A percentile compares a stretch with the other conserved stretches of the same genome.
Conservation (phyloP, 2,329 filamentous ascomycete species). For the Fusarium verrucosum region DNA sequence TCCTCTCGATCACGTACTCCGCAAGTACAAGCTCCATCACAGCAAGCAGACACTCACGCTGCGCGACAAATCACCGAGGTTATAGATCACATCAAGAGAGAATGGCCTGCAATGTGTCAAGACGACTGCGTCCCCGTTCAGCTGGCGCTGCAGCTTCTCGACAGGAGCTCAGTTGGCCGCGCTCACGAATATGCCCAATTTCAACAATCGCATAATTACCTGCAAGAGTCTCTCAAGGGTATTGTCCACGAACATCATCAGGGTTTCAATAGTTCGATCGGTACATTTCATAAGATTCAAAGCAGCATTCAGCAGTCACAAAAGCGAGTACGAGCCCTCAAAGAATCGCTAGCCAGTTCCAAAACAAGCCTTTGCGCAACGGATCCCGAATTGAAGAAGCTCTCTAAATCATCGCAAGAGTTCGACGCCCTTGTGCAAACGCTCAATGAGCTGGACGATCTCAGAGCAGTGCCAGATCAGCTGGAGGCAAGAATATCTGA, state of each 20-base stretch:
- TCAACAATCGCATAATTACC: conserved; percentile 80
- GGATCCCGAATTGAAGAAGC: conserved; percentile 89
- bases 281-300: conserved; percentile 98
- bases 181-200: conserved; percentile 90
- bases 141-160: conserved; percentile 92
- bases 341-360: conserved; percentile 81
- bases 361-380: conserved; percentile 84
- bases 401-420: conserved; percentile 85
- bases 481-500: conserved; percentile 95
- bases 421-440: conserved; percentile 91
- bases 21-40: conserved; percentile 17
- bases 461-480: conserved; percentile 89
- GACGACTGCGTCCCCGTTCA: conserved; percentile 92
- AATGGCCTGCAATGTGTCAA: conserved; percentile 93
- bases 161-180: conserved; percentile 90
- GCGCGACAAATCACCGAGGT: conserved; percentile 70
- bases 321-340: conserved; percentile 81
- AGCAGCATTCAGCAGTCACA: conserved; percentile 90
- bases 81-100: conserved; percentile 82
- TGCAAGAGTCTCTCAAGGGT: conserved; percentile 91
- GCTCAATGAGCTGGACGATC: conserved; percentile 84
- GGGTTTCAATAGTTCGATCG: conserved; percentile 98
- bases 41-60: conserved; percentile 54
- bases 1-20: conserved; percentile 51
- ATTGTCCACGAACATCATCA: conserved; percentile 99